A percentile compares a stretch with the other conserved stretches of the same genome.
Evolutionary conservation across 2,329 filamentous ascomycete genomes (phyloP).

Genomic region (Claviceps sp.): DNA sequence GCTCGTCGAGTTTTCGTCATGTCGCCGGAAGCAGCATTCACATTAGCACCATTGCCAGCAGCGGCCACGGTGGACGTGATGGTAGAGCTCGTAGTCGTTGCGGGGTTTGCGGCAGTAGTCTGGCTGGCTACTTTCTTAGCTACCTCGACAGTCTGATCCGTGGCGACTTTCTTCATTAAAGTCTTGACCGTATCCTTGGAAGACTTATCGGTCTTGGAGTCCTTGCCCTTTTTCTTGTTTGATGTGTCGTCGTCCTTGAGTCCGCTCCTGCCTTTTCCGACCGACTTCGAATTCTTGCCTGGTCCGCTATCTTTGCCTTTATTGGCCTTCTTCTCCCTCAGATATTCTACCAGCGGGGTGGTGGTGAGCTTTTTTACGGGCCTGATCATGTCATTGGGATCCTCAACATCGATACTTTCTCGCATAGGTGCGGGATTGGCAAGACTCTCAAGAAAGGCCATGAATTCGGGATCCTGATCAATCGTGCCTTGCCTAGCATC

Average conservation of each 20-base stretch:
- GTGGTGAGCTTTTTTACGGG: slow-evolving; percentile 53
- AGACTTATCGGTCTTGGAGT: slow-evolving; percentile 42
- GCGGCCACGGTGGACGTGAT: slow-evolving; percentile 15
- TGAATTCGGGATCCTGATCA: slow-evolving; percentile 91
- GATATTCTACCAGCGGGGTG: slow-evolving; percentile 79
- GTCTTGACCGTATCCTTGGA: slow-evolving; percentile 49
- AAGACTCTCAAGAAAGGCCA: slow-evolving; percentile 77
- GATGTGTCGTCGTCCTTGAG: slow-evolving; percentile 34
- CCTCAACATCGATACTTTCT: slow-evolving; percentile 28
- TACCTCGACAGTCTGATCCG: slow-evolving; percentile 33
- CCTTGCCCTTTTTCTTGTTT: slow-evolving; percentile 53
- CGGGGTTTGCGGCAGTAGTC: slow-evolving; percentile 15
- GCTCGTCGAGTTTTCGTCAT: slow-evolving; percentile 40
- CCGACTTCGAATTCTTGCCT: slow-evolving; percentile 35
- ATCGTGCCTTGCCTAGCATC: slow-evolving; percentile 89
- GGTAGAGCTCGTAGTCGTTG: slow-evolving; percentile 14
- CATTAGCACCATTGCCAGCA: slow-evolving; percentile 18
- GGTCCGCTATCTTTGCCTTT: slow-evolving; percentile 41
- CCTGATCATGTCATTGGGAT: slow-evolving; percentile 28
- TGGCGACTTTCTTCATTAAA: slow-evolving; percentile 43
- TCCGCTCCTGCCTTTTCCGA: slow-evolving; percentile 32
- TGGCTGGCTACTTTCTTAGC: slow-evolving; percentile 29
- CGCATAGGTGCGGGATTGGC: slow-evolving; percentile 51
- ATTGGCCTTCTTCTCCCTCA: slow-evolving; percentile 84
- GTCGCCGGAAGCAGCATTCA: slow-evolving; percentile 15